Conservation (phyloP, 148 eudicot genomes). For the Simmondsia chinensis region DNA sequence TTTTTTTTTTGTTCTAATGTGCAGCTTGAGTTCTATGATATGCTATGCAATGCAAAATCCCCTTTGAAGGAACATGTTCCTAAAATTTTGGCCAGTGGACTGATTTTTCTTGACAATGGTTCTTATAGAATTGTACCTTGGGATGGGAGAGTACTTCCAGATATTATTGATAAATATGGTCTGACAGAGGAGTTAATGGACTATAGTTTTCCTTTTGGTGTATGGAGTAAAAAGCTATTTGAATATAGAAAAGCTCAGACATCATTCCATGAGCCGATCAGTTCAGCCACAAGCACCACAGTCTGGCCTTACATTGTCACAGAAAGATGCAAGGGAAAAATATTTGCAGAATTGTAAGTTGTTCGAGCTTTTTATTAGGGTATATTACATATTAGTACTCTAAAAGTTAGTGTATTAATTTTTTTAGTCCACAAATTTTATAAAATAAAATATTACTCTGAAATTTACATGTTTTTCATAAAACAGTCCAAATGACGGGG, state of each 20-base stretch:
- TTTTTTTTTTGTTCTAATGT: constrained; percentile 4
- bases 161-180: constrained; percentile 32
- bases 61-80: constrained; percentile 63
- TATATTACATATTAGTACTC: not conserved
- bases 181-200: constrained; percentile 15
- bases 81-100: constrained; percentile 73
- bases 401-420: not conserved
- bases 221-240: constrained; percentile 56
- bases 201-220: constrained; percentile 48
- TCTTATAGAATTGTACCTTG: constrained; percentile 54
- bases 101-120: constrained; percentile 52
- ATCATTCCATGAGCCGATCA: constrained; percentile 18
- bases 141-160: constrained; percentile 78
- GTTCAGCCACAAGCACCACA: constrained; percentile 25
- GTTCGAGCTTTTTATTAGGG: no score
- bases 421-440: no score
- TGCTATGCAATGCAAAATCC: constrained; percentile 42
- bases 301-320: constrained; percentile 81
- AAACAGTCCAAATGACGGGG: no score
- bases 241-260: constrained; percentile 40
- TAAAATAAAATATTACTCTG: no score
- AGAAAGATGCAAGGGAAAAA: constrained; percentile 70
- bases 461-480: no score
- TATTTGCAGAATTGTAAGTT: constrained; percentile 76
- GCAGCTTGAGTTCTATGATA: constrained; percentile 83